A percentile compares a stretch with the other conserved stretches of the same genome.
Conservation (phyloP, 352 stramenopile species). For the Aphanomyces euteiches region DNA sequence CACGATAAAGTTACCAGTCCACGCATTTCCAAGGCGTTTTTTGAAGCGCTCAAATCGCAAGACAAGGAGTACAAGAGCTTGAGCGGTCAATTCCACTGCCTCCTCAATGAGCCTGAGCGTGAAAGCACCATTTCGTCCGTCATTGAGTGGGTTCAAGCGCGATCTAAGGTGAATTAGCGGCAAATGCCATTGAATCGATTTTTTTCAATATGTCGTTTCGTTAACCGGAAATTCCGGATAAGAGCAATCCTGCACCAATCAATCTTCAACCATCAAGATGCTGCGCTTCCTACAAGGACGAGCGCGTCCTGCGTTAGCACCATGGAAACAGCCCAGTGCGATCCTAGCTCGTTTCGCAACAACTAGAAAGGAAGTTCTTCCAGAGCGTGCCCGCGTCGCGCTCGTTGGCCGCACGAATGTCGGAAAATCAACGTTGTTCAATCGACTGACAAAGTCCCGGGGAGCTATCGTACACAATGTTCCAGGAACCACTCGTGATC, state of each 20-base stretch:
- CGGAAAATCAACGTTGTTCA: constrained; percentile 83
- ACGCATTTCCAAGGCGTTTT: constrained; percentile 24
- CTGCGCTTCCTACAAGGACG: constrained; percentile 14
- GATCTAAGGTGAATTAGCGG: background rate
- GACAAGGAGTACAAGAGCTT: constrained; percentile 18
- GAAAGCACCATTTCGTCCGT: constrained; percentile 4
- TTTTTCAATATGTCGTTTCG: no score
- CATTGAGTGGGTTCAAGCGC: constrained; percentile 6
- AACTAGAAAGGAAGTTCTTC: background rate
- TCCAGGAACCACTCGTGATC: constrained; percentile 70
- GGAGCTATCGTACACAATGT: constrained; percentile 81
- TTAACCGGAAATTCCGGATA: constrained; percentile 11
- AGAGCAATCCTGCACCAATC: background rate
- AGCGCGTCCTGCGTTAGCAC: background rate
- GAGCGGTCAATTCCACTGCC: constrained; percentile 25
- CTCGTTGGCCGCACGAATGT: constrained; percentile 83
- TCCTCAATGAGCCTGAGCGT: constrained; percentile 21
- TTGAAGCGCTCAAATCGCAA: background rate
- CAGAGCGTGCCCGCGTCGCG: constrained; percentile 44
- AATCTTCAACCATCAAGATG: constrained; percentile 28
- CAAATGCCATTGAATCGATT: background rate
- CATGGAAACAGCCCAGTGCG: no score
- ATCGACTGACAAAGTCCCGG: constrained; percentile 72
- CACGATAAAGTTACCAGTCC: constrained; percentile 20
- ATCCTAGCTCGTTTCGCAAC: background rate